phyloP scores from a whole-genome alignment of 202 grass and related monocot species.

The Tripidium arundinaceum region DNA sequence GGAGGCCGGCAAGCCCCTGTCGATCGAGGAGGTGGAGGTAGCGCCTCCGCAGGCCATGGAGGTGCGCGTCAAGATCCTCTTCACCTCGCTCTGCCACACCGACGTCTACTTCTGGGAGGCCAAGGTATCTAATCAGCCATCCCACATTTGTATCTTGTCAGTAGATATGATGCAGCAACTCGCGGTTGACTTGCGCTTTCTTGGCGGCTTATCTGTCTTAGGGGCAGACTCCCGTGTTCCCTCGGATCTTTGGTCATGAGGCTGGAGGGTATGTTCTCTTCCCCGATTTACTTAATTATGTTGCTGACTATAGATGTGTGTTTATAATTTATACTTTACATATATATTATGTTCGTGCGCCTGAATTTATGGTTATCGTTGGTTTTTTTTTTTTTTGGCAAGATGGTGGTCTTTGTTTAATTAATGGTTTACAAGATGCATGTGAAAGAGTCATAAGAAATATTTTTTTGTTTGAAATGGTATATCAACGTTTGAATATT shows the following conservation, averaged over 20 bases:
- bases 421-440: no score
- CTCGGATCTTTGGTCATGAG: constrained; percentile 94
- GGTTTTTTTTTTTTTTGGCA: no score
- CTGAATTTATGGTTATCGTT: no score
- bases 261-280: constrained; percentile 75
- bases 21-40: constrained; percentile 87
- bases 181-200: constrained; percentile 34
- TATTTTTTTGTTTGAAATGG: no score
- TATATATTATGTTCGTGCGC: no score
- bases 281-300: background rate
- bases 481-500: no score
- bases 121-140: constrained; percentile 46
- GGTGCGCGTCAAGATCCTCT: constrained; percentile 85
- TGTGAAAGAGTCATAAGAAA: no score
- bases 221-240: constrained; percentile 89
- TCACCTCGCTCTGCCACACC: constrained; percentile 81
- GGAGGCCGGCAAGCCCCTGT: constrained; percentile 83
- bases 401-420: no score
- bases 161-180: background rate
- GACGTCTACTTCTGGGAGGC: constrained; percentile 98
- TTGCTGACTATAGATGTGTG: background rate
- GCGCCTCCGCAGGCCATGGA: constrained; percentile 89
- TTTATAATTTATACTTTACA: no score
- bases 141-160: background rate
- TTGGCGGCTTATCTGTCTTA: constrained; percentile 26